Conservation (phyloP, 306 rosid genomes). For the Gleditsia sinensis region DNA sequence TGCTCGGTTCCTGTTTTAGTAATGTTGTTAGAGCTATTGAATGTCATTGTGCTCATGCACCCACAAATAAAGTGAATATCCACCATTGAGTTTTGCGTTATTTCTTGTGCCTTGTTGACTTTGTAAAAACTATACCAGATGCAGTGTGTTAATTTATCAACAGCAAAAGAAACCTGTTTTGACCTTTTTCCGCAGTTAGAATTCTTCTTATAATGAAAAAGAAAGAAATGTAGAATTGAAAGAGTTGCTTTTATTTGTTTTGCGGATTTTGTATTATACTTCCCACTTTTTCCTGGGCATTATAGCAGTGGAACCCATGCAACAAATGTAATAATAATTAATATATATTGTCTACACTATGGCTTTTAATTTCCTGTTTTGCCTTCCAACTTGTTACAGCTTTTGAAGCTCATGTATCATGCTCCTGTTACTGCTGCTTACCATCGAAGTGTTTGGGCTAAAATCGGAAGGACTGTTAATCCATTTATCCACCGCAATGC, state of each 20-base stretch:
- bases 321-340: too few relatives aligned
- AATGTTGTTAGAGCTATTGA: neutral
- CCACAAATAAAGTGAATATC: neutral
- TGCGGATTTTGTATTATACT: too few relatives aligned
- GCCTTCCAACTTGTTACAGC: constrained; percentile 46
- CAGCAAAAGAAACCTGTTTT: neutral
- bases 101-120: neutral
- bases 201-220: too few relatives aligned
- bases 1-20: neutral
- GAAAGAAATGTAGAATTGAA: too few relatives aligned
- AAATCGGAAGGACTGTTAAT: constrained; percentile 59
- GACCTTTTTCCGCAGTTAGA: too few relatives aligned
- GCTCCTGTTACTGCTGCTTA: constrained; percentile 82
- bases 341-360: too few relatives aligned
- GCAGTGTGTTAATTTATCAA: neutral
- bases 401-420: constrained; percentile 92
- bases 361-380: too few relatives aligned
- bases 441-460: constrained; percentile 87
- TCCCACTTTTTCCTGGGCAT: too few relatives aligned
- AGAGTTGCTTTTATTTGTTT: too few relatives aligned
- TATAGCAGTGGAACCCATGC: too few relatives aligned
- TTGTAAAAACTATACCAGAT: neutral
- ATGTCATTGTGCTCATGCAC: neutral
- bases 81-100: neutral
- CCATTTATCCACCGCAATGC: constrained; percentile 68